Conservation (phyloP, 306 rosid genomes). For the Boehmeria nivea region DNA sequence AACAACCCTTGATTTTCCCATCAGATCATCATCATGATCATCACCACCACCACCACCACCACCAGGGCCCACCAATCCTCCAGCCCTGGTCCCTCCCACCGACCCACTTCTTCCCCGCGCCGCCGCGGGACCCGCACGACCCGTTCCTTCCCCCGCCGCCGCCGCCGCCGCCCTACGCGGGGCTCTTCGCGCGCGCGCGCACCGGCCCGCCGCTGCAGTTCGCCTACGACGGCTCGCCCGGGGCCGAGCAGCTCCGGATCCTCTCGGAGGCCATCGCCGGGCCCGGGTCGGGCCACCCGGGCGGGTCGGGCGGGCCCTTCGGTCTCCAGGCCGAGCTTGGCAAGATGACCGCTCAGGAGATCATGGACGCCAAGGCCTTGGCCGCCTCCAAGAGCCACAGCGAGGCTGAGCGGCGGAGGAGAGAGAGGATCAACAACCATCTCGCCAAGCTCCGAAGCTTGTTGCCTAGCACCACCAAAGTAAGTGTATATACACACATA, state of each 20-base stretch:
- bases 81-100: conserved; percentile 62
- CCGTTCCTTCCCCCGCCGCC: conserved; percentile 44
- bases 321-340: conserved; percentile 85
- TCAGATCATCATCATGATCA: conserved; percentile 39
- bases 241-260: conserved; percentile 64
- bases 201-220: conserved; percentile 58
- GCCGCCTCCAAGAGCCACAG: conserved; percentile 92
- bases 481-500: conserved; percentile 32
- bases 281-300: conserved; percentile 46
- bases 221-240: conserved; percentile 58
- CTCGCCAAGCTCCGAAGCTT: conserved; percentile 84
- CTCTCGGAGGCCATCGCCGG: conserved; percentile 47
- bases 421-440: conserved; percentile 94
- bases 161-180: conserved; percentile 42
- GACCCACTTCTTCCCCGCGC: conserved; percentile 51
- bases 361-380: conserved; percentile 91
- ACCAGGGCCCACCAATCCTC: conserved; percentile 41
- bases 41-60: conserved; percentile 32
- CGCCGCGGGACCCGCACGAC: conserved; percentile 36
- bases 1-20: background rate
- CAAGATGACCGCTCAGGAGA: conserved; percentile 79
- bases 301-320: conserved; percentile 52
- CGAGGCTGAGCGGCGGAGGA: conserved; percentile 86
- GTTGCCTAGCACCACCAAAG: conserved; percentile 86
- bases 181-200: conserved; percentile 42